These are phyloP conservation scores for Parietaria judaica DNA, from an alignment of 306 rosid species.

Conservation along the genomic window DNA sequence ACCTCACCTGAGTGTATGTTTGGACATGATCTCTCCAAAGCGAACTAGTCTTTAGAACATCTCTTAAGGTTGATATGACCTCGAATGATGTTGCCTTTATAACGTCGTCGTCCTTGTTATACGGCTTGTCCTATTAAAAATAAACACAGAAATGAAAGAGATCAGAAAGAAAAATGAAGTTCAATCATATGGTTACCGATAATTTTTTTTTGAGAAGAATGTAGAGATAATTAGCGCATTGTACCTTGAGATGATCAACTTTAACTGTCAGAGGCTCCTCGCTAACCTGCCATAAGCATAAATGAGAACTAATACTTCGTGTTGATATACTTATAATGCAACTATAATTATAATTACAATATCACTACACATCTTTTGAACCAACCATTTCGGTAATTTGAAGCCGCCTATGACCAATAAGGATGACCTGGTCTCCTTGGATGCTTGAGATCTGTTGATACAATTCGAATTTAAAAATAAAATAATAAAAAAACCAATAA, in stretches of 20 bases:
- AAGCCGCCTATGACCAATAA: conserved; percentile 93
- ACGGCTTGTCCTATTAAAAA: conserved; percentile 65
- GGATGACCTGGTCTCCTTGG: conserved; percentile 83
- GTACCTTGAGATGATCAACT: conserved; percentile 98
- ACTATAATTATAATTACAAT: conserved; percentile 7
- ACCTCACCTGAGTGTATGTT: conserved; percentile 81
- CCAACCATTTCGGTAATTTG: conserved; percentile 93
- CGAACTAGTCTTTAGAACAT: conserved; percentile 94
- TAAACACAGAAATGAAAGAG: conserved; percentile 4
- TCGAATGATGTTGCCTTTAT: conserved; percentile 95
- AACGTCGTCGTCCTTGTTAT: conserved; percentile 84
- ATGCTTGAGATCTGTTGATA: conserved; percentile 82
- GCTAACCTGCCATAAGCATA: conserved; percentile 47
- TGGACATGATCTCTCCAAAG: conserved; percentile 99
- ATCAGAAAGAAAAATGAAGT: neutral
- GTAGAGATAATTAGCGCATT: conserved; percentile 10
- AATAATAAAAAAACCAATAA: neutral
- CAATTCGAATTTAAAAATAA: conserved; percentile 8
- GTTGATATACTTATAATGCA: too few relatives aligned
- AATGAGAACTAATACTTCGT: too few relatives aligned
- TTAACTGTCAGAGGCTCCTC: conserved; percentile 97
- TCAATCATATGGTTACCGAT: neutral
- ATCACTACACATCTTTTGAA: conserved; percentile 19
- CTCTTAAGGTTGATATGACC: conserved; percentile 91
- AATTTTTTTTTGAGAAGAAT: conserved; percentile 8